Percentiles rank a stretch among this genome's conserved stretches.
Evolutionary conservation across 495 filamentous ascomycete species (phyloP).

Genomic region (Rostrohypoxylon terebratum): DNA sequence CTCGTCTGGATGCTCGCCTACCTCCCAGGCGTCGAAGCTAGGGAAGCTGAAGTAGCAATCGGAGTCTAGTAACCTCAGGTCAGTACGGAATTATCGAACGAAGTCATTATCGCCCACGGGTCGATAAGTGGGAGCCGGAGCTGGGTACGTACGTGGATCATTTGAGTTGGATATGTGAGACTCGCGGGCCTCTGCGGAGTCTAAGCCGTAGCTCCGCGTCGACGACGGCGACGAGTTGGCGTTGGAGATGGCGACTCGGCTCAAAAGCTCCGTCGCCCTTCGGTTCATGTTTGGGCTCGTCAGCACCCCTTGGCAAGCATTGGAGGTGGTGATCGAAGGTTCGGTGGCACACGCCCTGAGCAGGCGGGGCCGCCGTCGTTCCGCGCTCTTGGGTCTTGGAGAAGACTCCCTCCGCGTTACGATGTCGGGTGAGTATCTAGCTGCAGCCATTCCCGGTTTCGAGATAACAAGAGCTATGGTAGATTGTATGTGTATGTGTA

Average conservation of each 20-base stretch:
- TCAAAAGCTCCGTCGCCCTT: constrained; percentile 64
- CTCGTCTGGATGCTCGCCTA: constrained; percentile 51
- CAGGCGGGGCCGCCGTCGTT: constrained; percentile 60
- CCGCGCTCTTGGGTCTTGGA: constrained; percentile 37
- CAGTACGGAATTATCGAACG: constrained; percentile 7
- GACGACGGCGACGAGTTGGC: constrained; percentile 54
- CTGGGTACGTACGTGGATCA: constrained; percentile 38
- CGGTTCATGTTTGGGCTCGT: constrained; percentile 58
- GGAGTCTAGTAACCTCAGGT: constrained; percentile 46
- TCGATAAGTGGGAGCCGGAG: constrained; percentile 1
- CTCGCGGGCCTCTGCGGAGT: constrained; percentile 46
- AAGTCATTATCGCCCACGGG: neutral
- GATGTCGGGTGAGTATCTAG: constrained; percentile 42
- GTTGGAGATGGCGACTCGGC: constrained; percentile 62
- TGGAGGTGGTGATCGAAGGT: constrained; percentile 66
- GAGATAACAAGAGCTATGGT: constrained; percentile 9
- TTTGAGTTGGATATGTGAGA: constrained; percentile 49
- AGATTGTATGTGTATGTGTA: neutral
- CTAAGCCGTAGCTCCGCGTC: constrained; percentile 52
- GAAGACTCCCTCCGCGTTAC: constrained; percentile 41
- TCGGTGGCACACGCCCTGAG: constrained; percentile 64
- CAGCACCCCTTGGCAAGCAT: constrained; percentile 61
- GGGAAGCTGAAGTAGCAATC: constrained; percentile 68
- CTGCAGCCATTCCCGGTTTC: constrained; percentile 35
- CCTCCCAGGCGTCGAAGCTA: constrained; percentile 65